phyloP scores from a whole-genome alignment of 352 stramenopile species.

The Phytopythium delawarense region DNA sequence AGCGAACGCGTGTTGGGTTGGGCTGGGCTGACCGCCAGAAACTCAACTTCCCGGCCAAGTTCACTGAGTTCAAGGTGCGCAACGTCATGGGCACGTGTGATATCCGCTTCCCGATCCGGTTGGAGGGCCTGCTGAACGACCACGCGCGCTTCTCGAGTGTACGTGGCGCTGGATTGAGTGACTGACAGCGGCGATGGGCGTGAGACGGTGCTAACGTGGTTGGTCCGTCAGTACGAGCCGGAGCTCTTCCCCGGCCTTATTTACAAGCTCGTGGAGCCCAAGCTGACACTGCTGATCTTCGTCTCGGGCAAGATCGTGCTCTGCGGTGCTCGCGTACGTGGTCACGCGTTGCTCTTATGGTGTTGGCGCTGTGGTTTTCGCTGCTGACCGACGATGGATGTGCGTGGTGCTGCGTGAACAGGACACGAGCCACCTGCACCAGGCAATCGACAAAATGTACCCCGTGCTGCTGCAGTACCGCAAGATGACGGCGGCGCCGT shows the following conservation, averaged over 20 bases:
- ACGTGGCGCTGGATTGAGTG: conserved; percentile 18
- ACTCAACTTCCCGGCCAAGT: conserved; percentile 84
- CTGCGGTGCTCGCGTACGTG: conserved; percentile 95
- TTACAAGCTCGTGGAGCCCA: conserved; percentile 96
- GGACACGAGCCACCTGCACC: conserved; percentile 49
- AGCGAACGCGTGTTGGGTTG: neutral
- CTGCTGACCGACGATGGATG: neutral
- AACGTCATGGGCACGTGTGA: conserved; percentile 99
- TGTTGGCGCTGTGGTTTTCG: neutral
- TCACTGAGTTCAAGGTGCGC: conserved; percentile 91
- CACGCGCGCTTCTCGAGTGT: conserved; percentile 94
- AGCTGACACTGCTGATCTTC: conserved; percentile 99
- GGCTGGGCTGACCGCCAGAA: conserved; percentile 42
- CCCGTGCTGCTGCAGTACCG: conserved; percentile 60
- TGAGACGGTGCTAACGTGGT: neutral
- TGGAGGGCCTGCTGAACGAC: conserved; percentile 97
- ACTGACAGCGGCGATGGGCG: neutral
- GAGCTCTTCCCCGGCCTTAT: conserved; percentile 99
- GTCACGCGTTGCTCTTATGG: neutral
- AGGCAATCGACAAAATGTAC: conserved; percentile 72
- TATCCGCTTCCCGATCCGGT: conserved; percentile 96
- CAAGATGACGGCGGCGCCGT: conserved; percentile 73
- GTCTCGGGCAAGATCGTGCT: conserved; percentile 99
- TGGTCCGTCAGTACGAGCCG: conserved; percentile 96
- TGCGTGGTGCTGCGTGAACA: conserved; percentile 3